These are phyloP conservation scores for Aspergillus sclerotioniger DNA, from an alignment of 495 filamentous ascomycete species.

Conservation along the genomic window DNA sequence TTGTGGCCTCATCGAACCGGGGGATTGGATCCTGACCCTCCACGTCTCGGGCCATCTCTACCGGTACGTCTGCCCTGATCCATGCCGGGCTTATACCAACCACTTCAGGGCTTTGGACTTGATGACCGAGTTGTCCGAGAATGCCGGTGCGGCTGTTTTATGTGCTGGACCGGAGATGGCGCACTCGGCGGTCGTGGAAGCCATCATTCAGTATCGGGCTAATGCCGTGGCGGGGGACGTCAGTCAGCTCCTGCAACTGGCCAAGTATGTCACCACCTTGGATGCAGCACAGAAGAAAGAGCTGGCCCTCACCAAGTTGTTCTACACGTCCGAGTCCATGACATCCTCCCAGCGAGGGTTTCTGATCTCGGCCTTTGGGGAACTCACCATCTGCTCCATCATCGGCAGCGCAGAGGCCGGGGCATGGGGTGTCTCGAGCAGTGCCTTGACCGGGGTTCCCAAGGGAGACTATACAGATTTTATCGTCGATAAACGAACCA, in stretches of 20 bases:
- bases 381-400: constrained; percentile 25
- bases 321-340: constrained; percentile 27
- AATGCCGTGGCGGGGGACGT: constrained; percentile 22
- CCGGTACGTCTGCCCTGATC: background rate
- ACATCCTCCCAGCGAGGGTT: constrained; percentile 16
- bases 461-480: constrained; percentile 20
- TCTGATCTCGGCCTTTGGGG: constrained; percentile 13
- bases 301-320: constrained; percentile 21
- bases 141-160: constrained; percentile 15
- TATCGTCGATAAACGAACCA: constrained; percentile 28
- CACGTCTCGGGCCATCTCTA: constrained; percentile 19
- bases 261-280: constrained; percentile 18
- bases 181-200: constrained; percentile 5
- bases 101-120: constrained; percentile 10
- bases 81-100: background rate
- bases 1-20: constrained; percentile 16
- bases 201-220: constrained; percentile 15
- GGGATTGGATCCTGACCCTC: constrained; percentile 30
- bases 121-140: constrained; percentile 9
- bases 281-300: background rate
- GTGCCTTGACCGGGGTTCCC: constrained; percentile 18
- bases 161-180: constrained; percentile 19
- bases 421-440: constrained; percentile 21
- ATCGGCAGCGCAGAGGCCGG: constrained; percentile 32
- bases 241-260: constrained; percentile 20